Conservation (phyloP, 305 asterid species). For the Fraxinus sp. region DNA sequence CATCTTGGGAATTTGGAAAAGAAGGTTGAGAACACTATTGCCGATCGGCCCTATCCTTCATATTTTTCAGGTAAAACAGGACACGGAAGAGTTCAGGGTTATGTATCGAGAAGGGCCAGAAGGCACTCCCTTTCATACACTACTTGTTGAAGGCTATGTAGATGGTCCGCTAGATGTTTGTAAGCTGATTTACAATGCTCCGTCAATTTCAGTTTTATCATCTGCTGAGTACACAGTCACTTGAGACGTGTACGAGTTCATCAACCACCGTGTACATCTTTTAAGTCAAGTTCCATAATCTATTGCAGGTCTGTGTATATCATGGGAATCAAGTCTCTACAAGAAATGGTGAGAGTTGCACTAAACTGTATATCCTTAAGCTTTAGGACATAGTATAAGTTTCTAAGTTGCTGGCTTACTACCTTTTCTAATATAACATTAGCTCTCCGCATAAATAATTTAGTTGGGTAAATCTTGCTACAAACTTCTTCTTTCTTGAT, state of each 20-base stretch:
- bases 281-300: slow-evolving; percentile 2
- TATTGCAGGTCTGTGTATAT: slow-evolving; percentile 72
- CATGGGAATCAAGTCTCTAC: slow-evolving; percentile 71
- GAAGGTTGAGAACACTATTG: not conserved
- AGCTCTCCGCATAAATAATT: not conserved
- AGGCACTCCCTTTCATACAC: slow-evolving; percentile 78
- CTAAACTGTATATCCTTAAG: not conserved
- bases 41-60: not conserved
- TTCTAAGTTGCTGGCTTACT: not conserved
- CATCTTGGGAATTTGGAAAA: not conserved
- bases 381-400: not conserved
- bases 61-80: slow-evolving; percentile 66
- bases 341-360: slow-evolving; percentile 57
- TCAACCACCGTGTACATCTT: not conserved
- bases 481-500: not conserved
- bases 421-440: not conserved
- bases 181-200: slow-evolving; percentile 42
- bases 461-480: not conserved
- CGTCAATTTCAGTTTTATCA: slow-evolving; percentile 1
- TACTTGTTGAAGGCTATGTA: slow-evolving; percentile 83
- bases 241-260: not conserved
- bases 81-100: slow-evolving; percentile 74
- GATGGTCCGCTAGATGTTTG: slow-evolving; percentile 91
- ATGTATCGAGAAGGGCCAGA: slow-evolving; percentile 93
- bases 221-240: not conserved